These are phyloP conservation scores for Volvox carteri DNA, from an alignment of 163 green algal genomes.

Conservation along the genomic window DNA sequence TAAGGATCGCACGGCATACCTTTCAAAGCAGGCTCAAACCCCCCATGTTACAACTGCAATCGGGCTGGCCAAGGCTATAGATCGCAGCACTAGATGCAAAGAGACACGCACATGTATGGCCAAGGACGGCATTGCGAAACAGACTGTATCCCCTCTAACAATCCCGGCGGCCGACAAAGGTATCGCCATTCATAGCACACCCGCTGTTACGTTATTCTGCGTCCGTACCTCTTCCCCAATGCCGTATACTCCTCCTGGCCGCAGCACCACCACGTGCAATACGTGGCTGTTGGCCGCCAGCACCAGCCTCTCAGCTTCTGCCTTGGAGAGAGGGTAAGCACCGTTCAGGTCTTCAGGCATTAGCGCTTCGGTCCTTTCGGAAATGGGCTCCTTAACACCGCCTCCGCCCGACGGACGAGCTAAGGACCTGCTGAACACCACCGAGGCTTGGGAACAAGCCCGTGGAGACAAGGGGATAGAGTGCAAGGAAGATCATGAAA, in stretches of 20 bases:
- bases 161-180: too few relatives aligned
- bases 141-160: too few relatives aligned
- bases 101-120: too few relatives aligned
- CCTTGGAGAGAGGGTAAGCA: slow-evolving; percentile 38
- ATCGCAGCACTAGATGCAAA: too few relatives aligned
- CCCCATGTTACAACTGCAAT: too few relatives aligned
- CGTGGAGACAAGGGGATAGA: not conserved
- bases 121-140: too few relatives aligned
- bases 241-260: slow-evolving; percentile 53
- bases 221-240: slow-evolving; percentile 1
- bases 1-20: too few relatives aligned
- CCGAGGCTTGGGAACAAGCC: not conserved
- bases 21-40: too few relatives aligned
- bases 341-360: slow-evolving; percentile 1
- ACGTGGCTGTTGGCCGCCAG: slow-evolving; percentile 48
- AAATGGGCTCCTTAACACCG: not conserved
- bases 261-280: slow-evolving; percentile 39
- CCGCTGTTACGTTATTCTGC: too few relatives aligned
- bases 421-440: slow-evolving; percentile 18
- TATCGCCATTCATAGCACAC: too few relatives aligned
- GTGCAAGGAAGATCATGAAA: not conserved
- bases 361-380: not conserved
- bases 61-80: too few relatives aligned
- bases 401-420: not conserved
- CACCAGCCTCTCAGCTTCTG: slow-evolving; percentile 49